Evolutionary conservation across 768 basidiomycete genomes (phyloP).

Genomic region (Flagelloscypha sp.): DNA sequence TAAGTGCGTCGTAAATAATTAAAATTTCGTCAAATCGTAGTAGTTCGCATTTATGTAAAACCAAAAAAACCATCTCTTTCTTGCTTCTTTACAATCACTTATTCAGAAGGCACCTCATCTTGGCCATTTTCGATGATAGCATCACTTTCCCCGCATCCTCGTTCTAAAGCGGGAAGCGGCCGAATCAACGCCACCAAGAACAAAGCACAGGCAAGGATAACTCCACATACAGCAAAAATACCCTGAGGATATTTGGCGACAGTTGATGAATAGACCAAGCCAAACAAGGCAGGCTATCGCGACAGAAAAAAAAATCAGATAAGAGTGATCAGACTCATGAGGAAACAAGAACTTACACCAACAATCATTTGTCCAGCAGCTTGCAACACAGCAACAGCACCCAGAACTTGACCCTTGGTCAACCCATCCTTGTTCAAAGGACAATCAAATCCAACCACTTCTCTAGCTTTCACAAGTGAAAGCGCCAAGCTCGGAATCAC

Average conservation of each 20-base stretch:
- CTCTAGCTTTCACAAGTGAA: slow-evolving; percentile 45
- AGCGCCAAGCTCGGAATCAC: slow-evolving; percentile 66
- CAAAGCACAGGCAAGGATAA: slow-evolving; percentile 35
- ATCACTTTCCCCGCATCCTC: too few relatives aligned
- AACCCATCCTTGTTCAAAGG: too few relatives aligned
- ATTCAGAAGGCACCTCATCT: too few relatives aligned
- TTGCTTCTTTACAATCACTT: too few relatives aligned
- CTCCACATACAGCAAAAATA: slow-evolving; percentile 52
- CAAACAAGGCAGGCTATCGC: slow-evolving; percentile 62
- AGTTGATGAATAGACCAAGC: slow-evolving; percentile 59
- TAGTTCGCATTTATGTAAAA: too few relatives aligned
- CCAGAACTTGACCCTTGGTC: slow-evolving; percentile 59
- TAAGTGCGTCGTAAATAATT: too few relatives aligned
- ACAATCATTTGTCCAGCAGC: slow-evolving; percentile 61
- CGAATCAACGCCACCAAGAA: slow-evolving; percentile 29
- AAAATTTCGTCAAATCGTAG: too few relatives aligned
- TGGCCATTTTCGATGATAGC: too few relatives aligned
- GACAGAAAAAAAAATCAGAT: slow-evolving; percentile 1
- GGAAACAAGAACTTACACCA: slow-evolving; percentile 27
- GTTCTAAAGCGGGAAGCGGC: too few relatives aligned
- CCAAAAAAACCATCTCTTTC: too few relatives aligned
- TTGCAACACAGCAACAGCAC: slow-evolving; percentile 64
- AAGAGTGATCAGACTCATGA: slow-evolving; percentile 4
- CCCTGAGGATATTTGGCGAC: slow-evolving; percentile 64
- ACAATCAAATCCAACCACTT: slow-evolving; percentile 24